Evolutionary conservation across 345 rosid genomes (phyloP).

Genomic region (Murraya paniculata): DNA sequence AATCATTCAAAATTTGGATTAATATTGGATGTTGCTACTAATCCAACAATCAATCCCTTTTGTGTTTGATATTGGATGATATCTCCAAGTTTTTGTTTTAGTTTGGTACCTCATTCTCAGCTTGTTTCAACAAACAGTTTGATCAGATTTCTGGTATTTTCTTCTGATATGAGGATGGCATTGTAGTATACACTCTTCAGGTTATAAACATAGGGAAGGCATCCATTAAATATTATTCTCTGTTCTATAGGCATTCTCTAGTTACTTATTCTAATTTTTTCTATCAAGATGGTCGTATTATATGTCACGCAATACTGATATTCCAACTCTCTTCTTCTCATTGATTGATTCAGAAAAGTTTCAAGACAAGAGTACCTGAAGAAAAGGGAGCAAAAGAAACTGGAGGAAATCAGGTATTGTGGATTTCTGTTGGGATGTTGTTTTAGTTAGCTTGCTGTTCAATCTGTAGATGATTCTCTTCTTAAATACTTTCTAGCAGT

Average conservation of each 20-base stretch:
- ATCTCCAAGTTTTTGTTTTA: background rate
- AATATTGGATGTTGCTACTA: background rate
- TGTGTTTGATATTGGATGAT: background rate
- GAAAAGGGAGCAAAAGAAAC: slow-evolving; percentile 95
- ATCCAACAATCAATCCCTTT: background rate
- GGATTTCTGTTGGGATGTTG: background rate
- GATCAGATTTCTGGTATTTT: background rate
- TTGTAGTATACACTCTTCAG: background rate
- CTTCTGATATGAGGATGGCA: background rate
- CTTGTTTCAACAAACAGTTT: background rate
- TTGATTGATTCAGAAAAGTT: slow-evolving; percentile 57
- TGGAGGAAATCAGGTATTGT: slow-evolving; percentile 82
- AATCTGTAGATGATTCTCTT: background rate
- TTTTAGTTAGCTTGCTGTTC: background rate
- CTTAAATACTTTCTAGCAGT: background rate
- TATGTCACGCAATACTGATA: background rate
- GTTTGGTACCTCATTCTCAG: background rate
- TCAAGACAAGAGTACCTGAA: slow-evolving; percentile 90
- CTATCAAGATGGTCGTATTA: background rate
- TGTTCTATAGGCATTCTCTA: background rate
- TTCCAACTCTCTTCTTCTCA: slow-evolving; percentile 7
- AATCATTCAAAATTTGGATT: background rate
- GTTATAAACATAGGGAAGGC: background rate
- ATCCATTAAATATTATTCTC: background rate
- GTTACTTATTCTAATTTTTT: background rate